These are phyloP conservation scores for Gillenia trifoliata DNA, from an alignment of 306 rosid genomes.

Conservation along the genomic window DNA sequence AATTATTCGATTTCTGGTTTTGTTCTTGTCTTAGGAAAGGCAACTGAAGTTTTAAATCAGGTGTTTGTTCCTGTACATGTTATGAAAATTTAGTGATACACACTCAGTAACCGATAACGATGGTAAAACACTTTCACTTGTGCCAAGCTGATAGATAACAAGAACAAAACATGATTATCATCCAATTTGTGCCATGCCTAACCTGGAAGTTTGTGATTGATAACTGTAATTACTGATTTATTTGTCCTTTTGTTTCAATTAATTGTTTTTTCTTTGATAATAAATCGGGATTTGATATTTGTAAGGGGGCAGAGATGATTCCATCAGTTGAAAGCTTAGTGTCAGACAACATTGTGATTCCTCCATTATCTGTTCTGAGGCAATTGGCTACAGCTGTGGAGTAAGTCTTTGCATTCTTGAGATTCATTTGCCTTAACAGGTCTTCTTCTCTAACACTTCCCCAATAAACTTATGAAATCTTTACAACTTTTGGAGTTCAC, in stretches of 20 bases:
- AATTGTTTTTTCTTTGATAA: constrained; percentile 18
- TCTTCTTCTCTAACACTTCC: constrained; percentile 11
- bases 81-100: neutral
- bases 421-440: constrained; percentile 15
- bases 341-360: constrained; percentile 59
- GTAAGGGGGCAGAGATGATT: constrained; percentile 57
- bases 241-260: constrained; percentile 5
- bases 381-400: constrained; percentile 85
- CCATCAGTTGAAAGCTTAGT: constrained; percentile 72
- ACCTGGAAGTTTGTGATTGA: constrained; percentile 4
- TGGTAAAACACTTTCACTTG: constrained; percentile 1
- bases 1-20: neutral
- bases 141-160: constrained; percentile 10
- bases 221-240: constrained; percentile 1
- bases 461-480: neutral
- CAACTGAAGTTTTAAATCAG: neutral
- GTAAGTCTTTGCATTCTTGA: constrained; percentile 51
- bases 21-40: neutral
- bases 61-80: neutral
- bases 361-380: constrained; percentile 63
- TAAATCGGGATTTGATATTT: constrained; percentile 11
- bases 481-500: constrained; percentile 8
- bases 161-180: constrained; percentile 2
- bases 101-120: neutral
- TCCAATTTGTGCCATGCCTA: neutral